These are phyloP conservation scores for Eutrema japonicum DNA, from an alignment of 345 rosid species.

Conservation along the genomic window DNA sequence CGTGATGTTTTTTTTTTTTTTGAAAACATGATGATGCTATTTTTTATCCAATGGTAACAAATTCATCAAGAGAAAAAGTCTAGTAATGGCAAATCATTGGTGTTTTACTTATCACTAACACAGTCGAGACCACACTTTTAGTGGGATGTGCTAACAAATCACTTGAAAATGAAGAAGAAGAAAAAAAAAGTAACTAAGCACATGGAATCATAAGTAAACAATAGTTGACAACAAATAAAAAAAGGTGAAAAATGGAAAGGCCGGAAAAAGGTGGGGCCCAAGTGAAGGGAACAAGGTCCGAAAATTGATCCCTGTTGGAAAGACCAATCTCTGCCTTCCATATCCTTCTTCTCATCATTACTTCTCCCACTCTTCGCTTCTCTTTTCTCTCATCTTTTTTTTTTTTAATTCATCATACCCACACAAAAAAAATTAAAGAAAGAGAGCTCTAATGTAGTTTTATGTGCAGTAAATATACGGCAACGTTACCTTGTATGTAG, in stretches of 20 bases:
- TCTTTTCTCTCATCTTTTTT: neutral
- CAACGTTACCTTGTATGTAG: neutral
- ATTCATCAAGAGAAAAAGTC: neutral
- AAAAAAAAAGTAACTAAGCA: constrained; percentile 24
- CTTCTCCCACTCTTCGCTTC: constrained; percentile 53
- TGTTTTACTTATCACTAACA: constrained; percentile 5
- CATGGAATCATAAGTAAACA: constrained; percentile 39
- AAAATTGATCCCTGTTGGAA: constrained; percentile 52
- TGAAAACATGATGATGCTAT: too few relatives aligned
- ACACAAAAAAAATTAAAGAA: neutral
- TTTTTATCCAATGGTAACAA: neutral
- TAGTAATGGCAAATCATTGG: neutral
- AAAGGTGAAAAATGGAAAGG: neutral
- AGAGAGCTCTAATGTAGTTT: neutral
- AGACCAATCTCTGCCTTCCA: constrained; percentile 45
- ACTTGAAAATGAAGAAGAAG: neutral
- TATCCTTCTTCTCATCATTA: constrained; percentile 61
- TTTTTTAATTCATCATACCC: neutral
- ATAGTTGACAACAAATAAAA: constrained; percentile 1
- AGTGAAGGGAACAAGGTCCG: constrained; percentile 57
- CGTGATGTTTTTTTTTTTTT: too few relatives aligned
- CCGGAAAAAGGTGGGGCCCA: constrained; percentile 43
- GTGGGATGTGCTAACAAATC: constrained; percentile 10
- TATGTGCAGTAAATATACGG: neutral
- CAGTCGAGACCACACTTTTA: constrained; percentile 4